phyloP scores from a whole-genome alignment of 129 eudicot species.

The Tagetes patula region DNA sequence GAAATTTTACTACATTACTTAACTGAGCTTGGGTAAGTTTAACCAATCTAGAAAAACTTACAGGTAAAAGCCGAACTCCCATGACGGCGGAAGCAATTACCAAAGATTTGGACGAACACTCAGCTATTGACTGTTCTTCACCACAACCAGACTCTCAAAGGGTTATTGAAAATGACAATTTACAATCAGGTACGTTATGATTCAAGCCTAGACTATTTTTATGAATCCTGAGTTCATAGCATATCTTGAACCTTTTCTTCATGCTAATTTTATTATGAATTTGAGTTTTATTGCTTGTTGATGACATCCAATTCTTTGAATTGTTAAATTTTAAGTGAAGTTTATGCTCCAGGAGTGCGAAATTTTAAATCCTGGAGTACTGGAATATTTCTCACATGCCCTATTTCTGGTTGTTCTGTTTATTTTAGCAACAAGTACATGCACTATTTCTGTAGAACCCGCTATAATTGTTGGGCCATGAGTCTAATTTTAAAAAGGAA shows the following conservation, averaged over 20 bases:
- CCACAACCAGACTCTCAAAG: constrained; percentile 59
- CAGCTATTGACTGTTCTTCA: constrained; percentile 36
- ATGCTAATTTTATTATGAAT: constrained; percentile 11
- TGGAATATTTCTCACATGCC: background rate
- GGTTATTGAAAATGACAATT: constrained; percentile 46
- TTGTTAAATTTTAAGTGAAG: background rate
- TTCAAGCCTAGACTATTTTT: constrained; percentile 7
- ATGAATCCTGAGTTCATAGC: background rate
- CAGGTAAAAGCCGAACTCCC: constrained; percentile 53
- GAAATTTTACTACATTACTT: constrained; percentile 10
- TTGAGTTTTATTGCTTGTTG: constrained; percentile 1
- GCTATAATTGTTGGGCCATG: background rate
- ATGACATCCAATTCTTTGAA: constrained; percentile 7
- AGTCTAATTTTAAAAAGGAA: background rate
- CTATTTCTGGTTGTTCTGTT: background rate
- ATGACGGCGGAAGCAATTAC: constrained; percentile 40
- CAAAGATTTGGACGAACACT: constrained; percentile 34
- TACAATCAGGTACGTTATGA: constrained; percentile 56
- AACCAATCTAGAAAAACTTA: constrained; percentile 27
- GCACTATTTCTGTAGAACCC: background rate
- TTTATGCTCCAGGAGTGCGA: constrained; percentile 19
- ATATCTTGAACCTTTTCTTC: background rate
- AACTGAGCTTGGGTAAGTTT: constrained; percentile 22
- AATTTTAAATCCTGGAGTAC: background rate
- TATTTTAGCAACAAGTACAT: constrained; percentile 11